phyloP scores from a whole-genome alignment of 1,139 yeast genomes.

The Geotrichum carabidarum region DNA sequence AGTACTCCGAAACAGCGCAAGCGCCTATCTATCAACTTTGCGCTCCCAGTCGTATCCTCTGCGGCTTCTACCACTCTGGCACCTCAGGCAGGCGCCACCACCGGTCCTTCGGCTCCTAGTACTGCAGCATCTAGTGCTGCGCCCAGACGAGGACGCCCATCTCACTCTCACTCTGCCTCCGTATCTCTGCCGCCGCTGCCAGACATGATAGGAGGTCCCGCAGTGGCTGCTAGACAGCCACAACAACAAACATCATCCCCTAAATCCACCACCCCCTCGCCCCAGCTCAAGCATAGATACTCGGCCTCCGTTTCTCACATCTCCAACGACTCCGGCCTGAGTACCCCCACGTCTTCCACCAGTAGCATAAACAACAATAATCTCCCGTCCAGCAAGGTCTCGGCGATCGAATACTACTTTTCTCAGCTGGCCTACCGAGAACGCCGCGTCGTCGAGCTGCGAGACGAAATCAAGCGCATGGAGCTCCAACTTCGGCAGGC shows the following conservation, averaged over 20 bases:
- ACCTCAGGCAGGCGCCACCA: neutral
- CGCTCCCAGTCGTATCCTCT: conserved; percentile 11
- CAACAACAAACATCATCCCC: neutral
- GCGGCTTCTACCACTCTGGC: neutral
- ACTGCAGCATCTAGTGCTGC: neutral
- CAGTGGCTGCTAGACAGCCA: neutral
- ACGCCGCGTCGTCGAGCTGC: conserved; percentile 36
- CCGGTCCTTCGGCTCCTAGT: neutral
- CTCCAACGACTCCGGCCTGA: neutral
- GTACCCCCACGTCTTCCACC: neutral
- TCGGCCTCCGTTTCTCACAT: conserved; percentile 11
- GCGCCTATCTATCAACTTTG: conserved; percentile 13
- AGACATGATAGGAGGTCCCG: neutral
- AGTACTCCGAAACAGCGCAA: conserved; percentile 9
- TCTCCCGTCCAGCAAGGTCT: neutral
- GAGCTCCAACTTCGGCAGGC: conserved; percentile 32
- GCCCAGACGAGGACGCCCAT: conserved; percentile 7
- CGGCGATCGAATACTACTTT: conserved; percentile 22
- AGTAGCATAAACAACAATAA: neutral
- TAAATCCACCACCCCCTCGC: conserved; percentile 2
- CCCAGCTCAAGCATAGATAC: neutral
- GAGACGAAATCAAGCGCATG: conserved; percentile 34
- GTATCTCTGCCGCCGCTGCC: conserved; percentile 12
- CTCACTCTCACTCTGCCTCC: conserved; percentile 14
- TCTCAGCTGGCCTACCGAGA: conserved; percentile 38